Conservation (phyloP, 2,329 filamentous ascomycete genomes). For the Neopestalotiopsis sp. region DNA sequence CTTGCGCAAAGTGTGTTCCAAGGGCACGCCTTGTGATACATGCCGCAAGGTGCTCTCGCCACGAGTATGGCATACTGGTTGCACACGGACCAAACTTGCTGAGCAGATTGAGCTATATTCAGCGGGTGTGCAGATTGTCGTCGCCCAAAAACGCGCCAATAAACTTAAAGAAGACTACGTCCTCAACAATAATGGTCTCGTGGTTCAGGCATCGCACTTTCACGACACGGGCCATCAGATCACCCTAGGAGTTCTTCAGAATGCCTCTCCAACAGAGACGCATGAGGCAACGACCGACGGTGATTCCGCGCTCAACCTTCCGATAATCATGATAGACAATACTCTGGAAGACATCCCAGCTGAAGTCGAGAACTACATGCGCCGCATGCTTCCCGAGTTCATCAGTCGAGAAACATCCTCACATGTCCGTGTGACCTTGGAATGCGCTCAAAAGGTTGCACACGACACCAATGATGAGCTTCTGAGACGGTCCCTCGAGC, state of each 20-base stretch:
- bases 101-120: slow-evolving; percentile 69
- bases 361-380: slow-evolving; percentile 67
- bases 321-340: slow-evolving; percentile 63
- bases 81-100: slow-evolving; percentile 66
- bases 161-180: slow-evolving; percentile 56
- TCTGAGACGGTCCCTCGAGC: slow-evolving; percentile 63
- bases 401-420: slow-evolving; percentile 64
- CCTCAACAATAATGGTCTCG: slow-evolving; percentile 53
- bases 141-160: slow-evolving; percentile 65
- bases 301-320: slow-evolving; percentile 36
- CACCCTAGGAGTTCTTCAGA: slow-evolving; percentile 47
- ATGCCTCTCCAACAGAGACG: slow-evolving; percentile 38
- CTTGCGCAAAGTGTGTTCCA: slow-evolving; percentile 70
- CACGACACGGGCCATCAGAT: slow-evolving; percentile 54
- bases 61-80: slow-evolving; percentile 69
- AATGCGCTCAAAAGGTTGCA: slow-evolving; percentile 53
- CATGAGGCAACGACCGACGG: slow-evolving; percentile 33
- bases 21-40: slow-evolving; percentile 66
- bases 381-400: slow-evolving; percentile 61
- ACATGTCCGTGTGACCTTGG: slow-evolving; percentile 64
- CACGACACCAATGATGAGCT: slow-evolving; percentile 57
- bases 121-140: slow-evolving; percentile 66
- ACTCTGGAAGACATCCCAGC: slow-evolving; percentile 64
- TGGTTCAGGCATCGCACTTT: slow-evolving; percentile 66
- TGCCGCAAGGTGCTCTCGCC: slow-evolving; percentile 68